Conservation (phyloP, 1,284 basidiomycete genomes). For the Pyrrhoderma noxium region DNA sequence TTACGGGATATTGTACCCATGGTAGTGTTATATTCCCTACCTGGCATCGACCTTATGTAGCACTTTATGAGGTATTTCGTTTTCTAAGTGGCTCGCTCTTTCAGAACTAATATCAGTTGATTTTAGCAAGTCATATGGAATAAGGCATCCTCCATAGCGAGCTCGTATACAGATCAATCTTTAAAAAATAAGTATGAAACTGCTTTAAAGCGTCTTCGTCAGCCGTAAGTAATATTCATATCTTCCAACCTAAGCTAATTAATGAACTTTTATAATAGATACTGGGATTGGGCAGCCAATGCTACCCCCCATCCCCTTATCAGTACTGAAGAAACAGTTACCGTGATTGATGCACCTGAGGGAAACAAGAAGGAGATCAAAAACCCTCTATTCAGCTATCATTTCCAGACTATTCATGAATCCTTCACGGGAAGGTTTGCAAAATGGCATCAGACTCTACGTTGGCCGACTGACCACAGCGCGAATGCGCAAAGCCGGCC, state of each 20-base stretch:
- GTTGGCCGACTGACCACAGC: conserved; percentile 28
- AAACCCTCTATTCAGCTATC: conserved; percentile 40
- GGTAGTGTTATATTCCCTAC: conserved; percentile 44
- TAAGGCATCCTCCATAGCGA: conserved; percentile 32
- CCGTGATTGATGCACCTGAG: conserved; percentile 33
- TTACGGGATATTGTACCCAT: conserved; percentile 45
- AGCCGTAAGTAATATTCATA: conserved; percentile 24
- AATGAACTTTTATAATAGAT: not conserved
- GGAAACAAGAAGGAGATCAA: conserved; percentile 29
- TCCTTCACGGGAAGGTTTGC: conserved; percentile 33
- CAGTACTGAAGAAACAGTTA: conserved; percentile 32
- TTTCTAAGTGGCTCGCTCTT: not conserved
- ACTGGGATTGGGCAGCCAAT: conserved; percentile 40
- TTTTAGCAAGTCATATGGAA: conserved; percentile 38
- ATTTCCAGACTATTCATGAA: conserved; percentile 30
- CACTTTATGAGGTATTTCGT: conserved; percentile 38
- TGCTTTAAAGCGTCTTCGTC: conserved; percentile 35
- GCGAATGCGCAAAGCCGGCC: conserved; percentile 26
- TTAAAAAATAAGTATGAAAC: conserved; percentile 26
- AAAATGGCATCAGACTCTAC: conserved; percentile 34
- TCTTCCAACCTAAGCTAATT: not conserved
- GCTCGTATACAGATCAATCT: not conserved
- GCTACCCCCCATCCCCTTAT: conserved; percentile 35
- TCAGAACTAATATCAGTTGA: not conserved
- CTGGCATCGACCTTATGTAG: conserved; percentile 46